Percentiles rank a stretch among this genome's conserved stretches.
phyloP scores from a whole-genome alignment of 129 eudicot species.

The Artemisia tridentata region DNA sequence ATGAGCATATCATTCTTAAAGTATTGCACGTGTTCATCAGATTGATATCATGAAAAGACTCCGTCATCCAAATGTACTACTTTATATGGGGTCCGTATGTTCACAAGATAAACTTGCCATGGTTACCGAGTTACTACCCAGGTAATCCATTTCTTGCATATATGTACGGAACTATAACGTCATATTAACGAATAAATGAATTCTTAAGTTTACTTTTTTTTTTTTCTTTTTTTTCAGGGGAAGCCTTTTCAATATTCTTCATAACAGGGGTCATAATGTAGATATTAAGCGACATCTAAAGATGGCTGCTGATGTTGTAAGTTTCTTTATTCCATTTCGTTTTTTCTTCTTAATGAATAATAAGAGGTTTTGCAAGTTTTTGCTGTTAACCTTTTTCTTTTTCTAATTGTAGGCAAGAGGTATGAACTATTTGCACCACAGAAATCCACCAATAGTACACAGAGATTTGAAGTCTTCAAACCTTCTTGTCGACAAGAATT shows the following conservation, averaged over 20 bases:
- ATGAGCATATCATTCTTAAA: neutral
- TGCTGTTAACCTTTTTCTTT: neutral
- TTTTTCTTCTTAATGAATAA: neutral
- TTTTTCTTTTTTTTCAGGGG: constrained; percentile 61
- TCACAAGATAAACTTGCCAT: constrained; percentile 77
- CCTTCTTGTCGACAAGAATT: constrained; percentile 77
- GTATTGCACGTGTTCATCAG: constrained; percentile 34
- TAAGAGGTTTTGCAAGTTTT: neutral
- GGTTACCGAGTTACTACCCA: constrained; percentile 80
- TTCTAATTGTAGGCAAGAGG: constrained; percentile 72
- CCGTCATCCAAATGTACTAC: constrained; percentile 88
- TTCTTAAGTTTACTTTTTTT: constrained; percentile 6
- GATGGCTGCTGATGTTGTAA: constrained; percentile 90
- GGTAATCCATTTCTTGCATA: constrained; percentile 38
- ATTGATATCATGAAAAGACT: constrained; percentile 73
- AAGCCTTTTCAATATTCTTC: constrained; percentile 80
- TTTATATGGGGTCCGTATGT: constrained; percentile 89
- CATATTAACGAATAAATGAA: neutral
- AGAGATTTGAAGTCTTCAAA: constrained; percentile 92
- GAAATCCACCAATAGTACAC: constrained; percentile 89
- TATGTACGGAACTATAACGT: neutral
- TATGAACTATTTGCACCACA: constrained; percentile 89
- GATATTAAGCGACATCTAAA: constrained; percentile 70
- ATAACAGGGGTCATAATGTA: constrained; percentile 52
- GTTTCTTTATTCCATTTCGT: constrained; percentile 22